Conservation (phyloP, 345 rosid genomes). For the Excoecaria agallocha region DNA sequence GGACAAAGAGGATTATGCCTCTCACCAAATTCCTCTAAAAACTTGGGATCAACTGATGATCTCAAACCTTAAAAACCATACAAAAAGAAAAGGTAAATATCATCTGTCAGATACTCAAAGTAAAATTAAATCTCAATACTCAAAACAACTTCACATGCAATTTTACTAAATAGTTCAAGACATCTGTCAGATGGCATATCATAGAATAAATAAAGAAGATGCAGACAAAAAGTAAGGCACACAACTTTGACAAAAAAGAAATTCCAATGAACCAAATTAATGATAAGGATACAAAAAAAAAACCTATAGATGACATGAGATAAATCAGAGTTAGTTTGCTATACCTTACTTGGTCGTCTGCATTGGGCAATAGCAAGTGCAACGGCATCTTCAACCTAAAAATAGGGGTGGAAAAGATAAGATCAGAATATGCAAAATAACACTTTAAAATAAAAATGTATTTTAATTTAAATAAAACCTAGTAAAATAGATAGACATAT, state of each 20-base stretch:
- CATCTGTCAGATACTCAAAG: not conserved
- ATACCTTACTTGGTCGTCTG: slow-evolving; percentile 56
- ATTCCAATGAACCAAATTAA: not conserved
- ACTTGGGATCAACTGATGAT: slow-evolving; percentile 56
- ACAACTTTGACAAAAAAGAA: not conserved
- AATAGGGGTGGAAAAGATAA: slow-evolving; percentile 6
- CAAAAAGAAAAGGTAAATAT: slow-evolving; percentile 6
- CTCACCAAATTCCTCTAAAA: slow-evolving; percentile 78
- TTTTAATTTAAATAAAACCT: not conserved
- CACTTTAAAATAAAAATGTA: not conserved
- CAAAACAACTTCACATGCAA: not conserved
- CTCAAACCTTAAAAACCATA: slow-evolving; percentile 54
- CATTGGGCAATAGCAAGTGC: slow-evolving; percentile 60
- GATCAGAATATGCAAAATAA: not conserved
- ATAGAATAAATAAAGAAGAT: not conserved
- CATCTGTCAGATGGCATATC: not conserved
- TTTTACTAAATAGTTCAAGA: not conserved
- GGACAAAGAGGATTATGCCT: slow-evolving; percentile 5
- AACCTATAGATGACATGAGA: not conserved
- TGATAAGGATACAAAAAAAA: not conserved
- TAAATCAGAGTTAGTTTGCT: slow-evolving; percentile 50
- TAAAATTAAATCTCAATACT: not conserved
- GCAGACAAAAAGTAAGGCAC: not conserved
- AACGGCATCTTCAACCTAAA: slow-evolving; percentile 91
- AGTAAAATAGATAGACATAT: not conserved